These are phyloP conservation scores for Adansonia madagascariensis DNA, from an alignment of 441 rosid species.

Conservation along the genomic window DNA sequence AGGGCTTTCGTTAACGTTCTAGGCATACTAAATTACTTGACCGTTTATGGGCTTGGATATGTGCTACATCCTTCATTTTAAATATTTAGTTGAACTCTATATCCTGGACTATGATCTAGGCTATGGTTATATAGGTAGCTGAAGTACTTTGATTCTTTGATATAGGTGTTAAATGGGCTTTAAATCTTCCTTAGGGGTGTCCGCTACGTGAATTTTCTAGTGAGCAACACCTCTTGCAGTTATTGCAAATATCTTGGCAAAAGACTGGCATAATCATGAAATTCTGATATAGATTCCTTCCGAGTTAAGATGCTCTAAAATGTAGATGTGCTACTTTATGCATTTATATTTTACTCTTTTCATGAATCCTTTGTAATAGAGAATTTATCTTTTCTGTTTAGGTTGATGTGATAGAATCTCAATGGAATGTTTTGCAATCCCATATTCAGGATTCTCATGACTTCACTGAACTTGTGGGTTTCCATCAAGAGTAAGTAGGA, in stretches of 20 bases:
- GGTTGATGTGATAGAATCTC: slow-evolving; percentile 99
- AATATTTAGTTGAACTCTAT: neutral
- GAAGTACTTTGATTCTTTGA: neutral
- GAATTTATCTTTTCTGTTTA: slow-evolving; percentile 34
- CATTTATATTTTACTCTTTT: slow-evolving; percentile 1
- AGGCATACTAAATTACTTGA: neutral
- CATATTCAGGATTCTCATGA: slow-evolving; percentile 87
- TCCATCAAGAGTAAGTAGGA: slow-evolving; percentile 89
- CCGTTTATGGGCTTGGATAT: neutral
- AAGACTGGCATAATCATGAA: slow-evolving; percentile 8
- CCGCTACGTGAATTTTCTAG: neutral
- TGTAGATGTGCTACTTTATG: neutral
- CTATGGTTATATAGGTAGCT: neutral
- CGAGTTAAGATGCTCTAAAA: neutral
- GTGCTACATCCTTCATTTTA: neutral
- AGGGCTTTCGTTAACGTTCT: neutral
- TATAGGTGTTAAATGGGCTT: slow-evolving; percentile 9
- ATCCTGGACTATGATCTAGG: neutral
- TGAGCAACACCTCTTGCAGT: slow-evolving; percentile 10
- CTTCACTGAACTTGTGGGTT: slow-evolving; percentile 91
- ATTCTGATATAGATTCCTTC: slow-evolving; percentile 16
- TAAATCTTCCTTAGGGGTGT: neutral
- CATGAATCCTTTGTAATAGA: slow-evolving; percentile 5
- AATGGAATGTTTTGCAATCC: slow-evolving; percentile 92
- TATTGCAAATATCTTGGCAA: slow-evolving; percentile 10